Conservation (phyloP, 2,329 filamentous ascomycete species). For the Sphaerulina vaccinii region DNA sequence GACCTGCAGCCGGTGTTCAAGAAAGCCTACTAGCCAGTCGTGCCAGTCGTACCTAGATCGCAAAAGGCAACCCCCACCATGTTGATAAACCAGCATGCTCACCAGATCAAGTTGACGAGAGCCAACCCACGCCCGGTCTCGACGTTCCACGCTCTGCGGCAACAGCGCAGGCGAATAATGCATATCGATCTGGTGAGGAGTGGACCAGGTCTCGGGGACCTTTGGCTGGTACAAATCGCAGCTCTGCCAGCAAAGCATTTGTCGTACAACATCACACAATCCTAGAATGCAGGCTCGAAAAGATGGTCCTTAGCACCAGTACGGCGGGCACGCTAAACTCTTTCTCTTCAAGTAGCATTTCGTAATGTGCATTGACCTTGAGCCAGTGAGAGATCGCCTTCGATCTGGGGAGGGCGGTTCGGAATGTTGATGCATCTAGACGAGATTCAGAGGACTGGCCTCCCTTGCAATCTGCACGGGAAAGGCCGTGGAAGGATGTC, state of each 20-base stretch:
- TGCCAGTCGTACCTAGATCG: constrained; percentile 2
- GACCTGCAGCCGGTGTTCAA: constrained; percentile 4
- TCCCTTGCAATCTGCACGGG: constrained; percentile 17
- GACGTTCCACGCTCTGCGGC: background rate
- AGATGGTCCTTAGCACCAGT: constrained; percentile 12
- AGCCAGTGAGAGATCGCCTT: constrained; percentile 19
- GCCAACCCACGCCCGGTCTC: constrained; percentile 4
- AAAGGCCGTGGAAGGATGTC: constrained; percentile 17
- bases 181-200: constrained; percentile 5
- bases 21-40: background rate
- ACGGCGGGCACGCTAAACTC: constrained; percentile 12
- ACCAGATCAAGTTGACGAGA: constrained; percentile 3
- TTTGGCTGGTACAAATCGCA: background rate
- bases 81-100: constrained; percentile 1
- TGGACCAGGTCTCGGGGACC: constrained; percentile 14
- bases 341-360: constrained; percentile 8
- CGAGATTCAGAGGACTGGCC: constrained; percentile 14
- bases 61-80: background rate
- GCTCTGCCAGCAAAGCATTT: constrained; percentile 15
- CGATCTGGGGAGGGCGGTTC: constrained; percentile 21
- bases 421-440: constrained; percentile 20
- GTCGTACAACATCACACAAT: background rate
- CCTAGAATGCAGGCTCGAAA: constrained; percentile 7
- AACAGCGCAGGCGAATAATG: background rate
- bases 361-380: background rate